phyloP scores from a whole-genome alignment of 148 eudicot genomes.

The Camellia sinensis region DNA sequence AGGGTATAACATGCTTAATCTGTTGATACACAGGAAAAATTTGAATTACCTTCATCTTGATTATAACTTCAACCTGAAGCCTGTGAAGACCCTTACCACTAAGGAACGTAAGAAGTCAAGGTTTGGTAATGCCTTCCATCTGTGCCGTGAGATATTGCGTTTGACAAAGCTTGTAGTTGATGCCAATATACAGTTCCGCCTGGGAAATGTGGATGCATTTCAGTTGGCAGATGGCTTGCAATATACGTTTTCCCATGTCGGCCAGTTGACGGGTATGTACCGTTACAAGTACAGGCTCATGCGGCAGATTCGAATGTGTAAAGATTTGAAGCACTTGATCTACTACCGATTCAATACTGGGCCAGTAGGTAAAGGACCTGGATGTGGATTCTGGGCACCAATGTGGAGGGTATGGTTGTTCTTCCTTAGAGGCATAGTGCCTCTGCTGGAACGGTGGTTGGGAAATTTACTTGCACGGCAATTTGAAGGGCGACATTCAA shows the following conservation, averaged over 20 bases:
- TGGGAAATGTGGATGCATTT: slow-evolving; percentile 99
- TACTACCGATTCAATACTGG: slow-evolving; percentile 98
- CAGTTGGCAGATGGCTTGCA: slow-evolving; percentile 99
- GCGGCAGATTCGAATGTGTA: slow-evolving; percentile 98
- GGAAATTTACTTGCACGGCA: slow-evolving; percentile 96
- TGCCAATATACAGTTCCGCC: slow-evolving; percentile 96
- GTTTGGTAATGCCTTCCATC: slow-evolving; percentile 96
- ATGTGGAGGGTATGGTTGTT: slow-evolving; percentile 99
- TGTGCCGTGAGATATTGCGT: slow-evolving; percentile 97
- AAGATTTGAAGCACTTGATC: slow-evolving; percentile 94
- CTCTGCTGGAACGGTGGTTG: slow-evolving; percentile 94
- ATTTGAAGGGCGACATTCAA: slow-evolving; percentile 98
- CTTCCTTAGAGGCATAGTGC: slow-evolving; percentile 98
- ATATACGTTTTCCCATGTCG: slow-evolving; percentile 96
- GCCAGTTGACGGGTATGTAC: slow-evolving; percentile 98
- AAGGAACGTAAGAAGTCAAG: slow-evolving; percentile 98
- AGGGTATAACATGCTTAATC: slow-evolving; percentile 97
- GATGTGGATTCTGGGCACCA: slow-evolving; percentile 99
- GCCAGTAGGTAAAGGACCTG: slow-evolving; percentile 99
- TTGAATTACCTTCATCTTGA: slow-evolving; percentile 97
- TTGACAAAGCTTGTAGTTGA: slow-evolving; percentile 97
- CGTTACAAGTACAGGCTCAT: slow-evolving; percentile 97
- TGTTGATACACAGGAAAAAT: slow-evolving; percentile 93
- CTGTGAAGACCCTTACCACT: slow-evolving; percentile 95
- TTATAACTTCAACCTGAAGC: slow-evolving; percentile 95